Base-by-base conservation (phyloP, 495 filamentous ascomycete species). In the Halenospora varia region DNA sequence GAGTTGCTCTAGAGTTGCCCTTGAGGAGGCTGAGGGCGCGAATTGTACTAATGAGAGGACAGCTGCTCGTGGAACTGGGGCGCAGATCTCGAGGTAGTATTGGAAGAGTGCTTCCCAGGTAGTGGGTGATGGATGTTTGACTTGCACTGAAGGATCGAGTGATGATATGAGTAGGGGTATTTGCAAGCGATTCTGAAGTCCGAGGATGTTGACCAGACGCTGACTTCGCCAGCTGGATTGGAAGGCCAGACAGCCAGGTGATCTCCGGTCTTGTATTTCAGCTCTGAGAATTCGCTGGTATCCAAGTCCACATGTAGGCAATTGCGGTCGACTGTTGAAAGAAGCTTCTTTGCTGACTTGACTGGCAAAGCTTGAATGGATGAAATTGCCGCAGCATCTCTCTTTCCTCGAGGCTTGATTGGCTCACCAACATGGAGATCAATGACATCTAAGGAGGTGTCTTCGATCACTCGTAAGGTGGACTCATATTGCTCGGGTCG, bases 371-470 rank as follows among this genome's bases (percentile, higher is more conserved):
- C 65, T 6, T 60, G 62, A n/a, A n/a, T n/a, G n/a, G n/a, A n/a
- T n/a, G n/a, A n/a, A 22, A 79, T 63, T 2, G 71, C 0, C 67
- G 56, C 1, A 68, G 71, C 23, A 66, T 48, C 2, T 65, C 62
- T 11, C 55, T 10, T 49, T 74, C 74, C 24, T 58, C 53, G 20
- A 1, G 59, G 46, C 48, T 66, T 61, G 23, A 66, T 62, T 3
- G 76, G 75, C 24, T 74, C 70, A 2, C 73, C 74, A 44, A 71
- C 62, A 44, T 75, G 68, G 11, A 77, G 62, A 55, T 77, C 71
- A 48, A 71, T 70, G 1, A 62, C 61, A 40, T 72, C 68, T 8
- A 75, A 53, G 2, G 70, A 71, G 17, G 62, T 62, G 41, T 76
- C 73, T 44, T 75, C 68, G 2, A 69, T 58, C 9, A 80, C 66